Evolutionary conservation across 371 early-diverging fungal genomes (phyloP).

Genomic region (Sporodiniella umbellata): DNA sequence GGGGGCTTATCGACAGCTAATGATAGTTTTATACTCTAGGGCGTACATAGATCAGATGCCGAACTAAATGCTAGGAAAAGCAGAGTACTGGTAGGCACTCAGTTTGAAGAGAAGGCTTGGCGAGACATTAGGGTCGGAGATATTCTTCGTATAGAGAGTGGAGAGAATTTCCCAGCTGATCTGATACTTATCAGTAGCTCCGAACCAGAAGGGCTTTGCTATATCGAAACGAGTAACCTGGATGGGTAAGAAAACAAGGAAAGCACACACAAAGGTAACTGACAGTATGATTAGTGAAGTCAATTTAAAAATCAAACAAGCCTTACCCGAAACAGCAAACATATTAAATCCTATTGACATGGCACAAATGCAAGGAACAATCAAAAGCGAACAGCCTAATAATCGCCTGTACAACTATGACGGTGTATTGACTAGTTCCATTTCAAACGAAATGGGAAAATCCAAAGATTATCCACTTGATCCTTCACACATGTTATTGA

Average conservation of each 20-base stretch:
- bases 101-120: slow-evolving; percentile 74
- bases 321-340: slow-evolving; percentile 62
- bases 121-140: slow-evolving; percentile 87
- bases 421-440: slow-evolving; percentile 56
- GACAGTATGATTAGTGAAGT: too few relatives aligned
- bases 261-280: too few relatives aligned
- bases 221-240: slow-evolving; percentile 94
- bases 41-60: slow-evolving; percentile 77
- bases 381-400: slow-evolving; percentile 77
- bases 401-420: slow-evolving; percentile 79
- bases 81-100: slow-evolving; percentile 61
- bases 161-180: slow-evolving; percentile 94
- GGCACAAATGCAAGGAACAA: slow-evolving; percentile 43
- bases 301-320: slow-evolving; percentile 86
- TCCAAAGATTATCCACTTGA: slow-evolving; percentile 65
- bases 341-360: slow-evolving; percentile 54
- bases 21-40: slow-evolving; percentile 38
- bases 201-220: slow-evolving; percentile 85
- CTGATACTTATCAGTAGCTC: slow-evolving; percentile 81
- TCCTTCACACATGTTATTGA: slow-evolving; percentile 63
- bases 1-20: too few relatives aligned
- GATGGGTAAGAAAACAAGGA: slow-evolving; percentile 23
- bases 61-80: slow-evolving; percentile 73
- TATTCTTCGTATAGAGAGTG: slow-evolving; percentile 82
- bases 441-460: slow-evolving; percentile 52